A percentile compares a stretch with the other conserved stretches of the same genome.
Conservation (phyloP, 2,329 filamentous ascomycete species). For the Colletotrichum agaves region DNA sequence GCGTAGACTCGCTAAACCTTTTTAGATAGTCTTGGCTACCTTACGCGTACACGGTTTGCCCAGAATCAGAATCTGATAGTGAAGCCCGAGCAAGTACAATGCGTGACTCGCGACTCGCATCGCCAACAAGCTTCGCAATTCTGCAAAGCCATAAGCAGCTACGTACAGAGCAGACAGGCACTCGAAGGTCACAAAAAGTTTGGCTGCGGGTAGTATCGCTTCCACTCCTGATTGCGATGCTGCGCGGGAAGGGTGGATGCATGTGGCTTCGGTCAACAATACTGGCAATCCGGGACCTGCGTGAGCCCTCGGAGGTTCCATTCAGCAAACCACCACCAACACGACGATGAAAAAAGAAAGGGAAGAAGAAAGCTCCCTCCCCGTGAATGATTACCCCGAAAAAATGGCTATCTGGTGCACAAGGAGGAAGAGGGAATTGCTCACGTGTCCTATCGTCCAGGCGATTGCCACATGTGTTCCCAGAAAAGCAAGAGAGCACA, state of each 20-base stretch:
- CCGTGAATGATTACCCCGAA: too few species aligned
- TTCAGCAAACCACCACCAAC: background rate
- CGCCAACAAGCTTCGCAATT: background rate
- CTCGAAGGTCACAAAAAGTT: background rate
- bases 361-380: too few species aligned
- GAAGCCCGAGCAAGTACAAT: background rate
- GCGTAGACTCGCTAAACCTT: constrained; percentile 27
- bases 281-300: constrained; percentile 8
- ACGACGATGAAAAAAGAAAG: background rate
- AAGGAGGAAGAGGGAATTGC: constrained; percentile 6
- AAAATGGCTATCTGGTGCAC: background rate
- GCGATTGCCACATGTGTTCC: constrained; percentile 28
- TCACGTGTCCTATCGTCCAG: constrained; percentile 29
- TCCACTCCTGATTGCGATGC: background rate
- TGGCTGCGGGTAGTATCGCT: constrained; percentile 17
- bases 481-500: constrained; percentile 29
- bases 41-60: background rate
- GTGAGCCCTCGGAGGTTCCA: background rate
- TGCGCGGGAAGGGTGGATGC: background rate
- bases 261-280: constrained; percentile 5
- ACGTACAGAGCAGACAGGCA: too few species aligned
- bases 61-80: background rate
- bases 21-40: constrained; percentile 24
- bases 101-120: constrained; percentile 21
- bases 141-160: background rate